These are phyloP conservation scores for Rubia peregrina DNA, from an alignment of 305 asterid species.

Conservation along the genomic window DNA sequence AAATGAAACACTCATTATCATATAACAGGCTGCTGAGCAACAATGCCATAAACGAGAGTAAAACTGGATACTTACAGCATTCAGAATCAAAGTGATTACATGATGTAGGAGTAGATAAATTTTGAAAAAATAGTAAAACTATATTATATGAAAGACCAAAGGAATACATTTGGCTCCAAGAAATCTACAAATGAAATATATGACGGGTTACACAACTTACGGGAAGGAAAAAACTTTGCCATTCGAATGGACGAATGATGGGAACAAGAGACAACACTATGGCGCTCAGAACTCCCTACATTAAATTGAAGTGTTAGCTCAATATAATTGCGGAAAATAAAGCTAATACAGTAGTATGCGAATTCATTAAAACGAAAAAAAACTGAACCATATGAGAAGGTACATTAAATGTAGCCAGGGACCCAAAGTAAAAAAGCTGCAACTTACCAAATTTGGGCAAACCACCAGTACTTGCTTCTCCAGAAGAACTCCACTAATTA, in stretches of 20 bases:
- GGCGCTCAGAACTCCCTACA: slow-evolving; percentile 87
- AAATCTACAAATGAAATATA: slow-evolving; percentile 12
- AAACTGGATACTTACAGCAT: neutral
- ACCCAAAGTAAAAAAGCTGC: slow-evolving; percentile 1
- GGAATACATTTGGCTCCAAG: neutral
- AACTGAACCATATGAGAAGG: slow-evolving; percentile 7
- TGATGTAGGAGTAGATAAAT: neutral
- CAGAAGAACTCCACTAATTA: slow-evolving; percentile 71
- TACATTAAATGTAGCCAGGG: slow-evolving; percentile 5
- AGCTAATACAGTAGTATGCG: slow-evolving; percentile 4
- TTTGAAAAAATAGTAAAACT: neutral
- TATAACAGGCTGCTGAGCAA: neutral
- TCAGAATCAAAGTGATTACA: neutral
- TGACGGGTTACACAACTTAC: slow-evolving; percentile 44
- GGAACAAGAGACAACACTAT: slow-evolving; percentile 79
- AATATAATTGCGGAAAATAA: neutral
- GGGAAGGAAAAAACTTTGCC: slow-evolving; percentile 98
- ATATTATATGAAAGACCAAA: neutral
- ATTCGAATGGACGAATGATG: slow-evolving; percentile 88
- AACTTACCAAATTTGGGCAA: slow-evolving; percentile 84
- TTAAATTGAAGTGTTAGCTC: slow-evolving; percentile 19
- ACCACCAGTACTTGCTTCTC: slow-evolving; percentile 78
- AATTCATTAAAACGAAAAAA: neutral
- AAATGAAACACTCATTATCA: neutral
- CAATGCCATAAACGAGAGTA: neutral